Evolutionary conservation across 2,329 filamentous ascomycete species (phyloP), one percentile per base, ranked within the genome.

Genomic region (Cercospora sp.): DNA sequence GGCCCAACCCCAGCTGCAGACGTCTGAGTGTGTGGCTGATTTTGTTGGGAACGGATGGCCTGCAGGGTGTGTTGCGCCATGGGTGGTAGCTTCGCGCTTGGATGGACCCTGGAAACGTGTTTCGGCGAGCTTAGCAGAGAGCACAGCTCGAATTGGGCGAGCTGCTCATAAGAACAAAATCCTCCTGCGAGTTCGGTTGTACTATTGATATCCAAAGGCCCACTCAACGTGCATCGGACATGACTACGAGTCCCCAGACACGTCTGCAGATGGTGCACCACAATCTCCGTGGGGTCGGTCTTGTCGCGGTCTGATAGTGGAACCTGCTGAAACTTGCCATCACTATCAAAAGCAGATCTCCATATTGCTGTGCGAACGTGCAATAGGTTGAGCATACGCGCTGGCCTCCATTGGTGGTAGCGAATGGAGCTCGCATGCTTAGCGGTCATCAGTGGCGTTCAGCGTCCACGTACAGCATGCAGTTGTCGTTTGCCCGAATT

Each of bases 51-150:
- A 63, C 58, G 66, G 57, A 65, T 26, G 26, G 55, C 62, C 28
- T 68, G 66, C 66, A 68, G 36, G 63, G 66, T 62, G 60, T 63
- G 26, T 62, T 68, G 58, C 63, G 58, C 66, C 62, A 68, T 61
- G 40, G 31, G 23, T 48, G 20, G 33, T 42, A 53, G 55, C 61
- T 55, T 64, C 40, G 40, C 31, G 60, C 63, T 60, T 55, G 45
- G 13, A 16, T 60, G 36, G 53, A 63, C 42, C 51, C 62, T 64
- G 62, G 31, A 13, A 18, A 42, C 18, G 53, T 53, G 40, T 63
- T 30, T 42, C 36, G 59, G 59, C 33, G 36, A 28, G 59, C 59
- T 42, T 26, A 42, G 36, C 42, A 48, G 42, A 42, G 36, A 45
- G 31, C 31, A 30, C 53, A 28, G 53, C 53, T 57, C 53, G 53